Conservation (phyloP, 2,329 filamentous ascomycete genomes). For the Colletotrichum karsti region DNA sequence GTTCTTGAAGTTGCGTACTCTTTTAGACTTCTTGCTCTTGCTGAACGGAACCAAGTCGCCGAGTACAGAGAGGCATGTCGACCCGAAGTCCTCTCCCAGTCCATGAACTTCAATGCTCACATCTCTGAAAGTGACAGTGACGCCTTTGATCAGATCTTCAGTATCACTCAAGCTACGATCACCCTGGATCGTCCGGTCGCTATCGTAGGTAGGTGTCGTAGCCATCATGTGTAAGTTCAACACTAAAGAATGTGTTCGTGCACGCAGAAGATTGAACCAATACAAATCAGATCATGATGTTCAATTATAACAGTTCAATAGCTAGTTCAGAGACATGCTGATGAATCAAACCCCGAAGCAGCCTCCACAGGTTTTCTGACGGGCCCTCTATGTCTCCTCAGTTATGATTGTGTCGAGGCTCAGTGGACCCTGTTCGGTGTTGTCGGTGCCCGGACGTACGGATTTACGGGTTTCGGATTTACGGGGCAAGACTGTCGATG, state of each 20-base stretch:
- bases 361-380: neutral
- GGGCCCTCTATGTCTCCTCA: neutral
- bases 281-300: too few species aligned
- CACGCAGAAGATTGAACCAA: too few species aligned
- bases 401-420: neutral
- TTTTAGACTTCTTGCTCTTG: neutral
- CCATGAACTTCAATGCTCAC: neutral
- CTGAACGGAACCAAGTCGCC: neutral
- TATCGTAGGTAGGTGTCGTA: neutral
- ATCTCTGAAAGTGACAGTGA: neutral
- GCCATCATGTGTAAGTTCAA: neutral
- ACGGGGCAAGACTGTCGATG: neutral
- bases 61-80: neutral
- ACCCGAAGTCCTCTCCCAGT: neutral
- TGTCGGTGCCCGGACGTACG: neutral
- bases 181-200: neutral
- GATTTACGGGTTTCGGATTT: constrained; percentile 19
- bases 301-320: too few species aligned
- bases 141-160: neutral
- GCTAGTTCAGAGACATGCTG: too few species aligned
- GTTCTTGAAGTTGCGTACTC: neutral
- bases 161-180: neutral
- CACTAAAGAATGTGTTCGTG: too few species aligned
- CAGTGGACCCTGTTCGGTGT: neutral
- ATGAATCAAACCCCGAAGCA: neutral